phyloP scores from a whole-genome alignment of 2,329 filamentous ascomycete species.

The Metarhizium humberi region DNA sequence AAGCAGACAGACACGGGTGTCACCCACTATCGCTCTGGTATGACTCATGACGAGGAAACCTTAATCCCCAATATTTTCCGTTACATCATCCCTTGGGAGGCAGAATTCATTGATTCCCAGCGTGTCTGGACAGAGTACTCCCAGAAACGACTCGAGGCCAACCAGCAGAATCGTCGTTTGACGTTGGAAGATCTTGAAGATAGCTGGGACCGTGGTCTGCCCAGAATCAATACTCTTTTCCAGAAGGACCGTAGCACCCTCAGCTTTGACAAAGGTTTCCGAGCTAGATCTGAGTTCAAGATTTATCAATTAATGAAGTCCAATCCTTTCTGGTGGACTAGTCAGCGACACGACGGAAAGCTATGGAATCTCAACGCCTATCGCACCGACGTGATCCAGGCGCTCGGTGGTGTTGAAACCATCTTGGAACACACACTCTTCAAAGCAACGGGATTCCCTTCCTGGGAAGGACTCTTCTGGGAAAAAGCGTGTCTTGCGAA shows the following conservation, averaged over 20 bases:
- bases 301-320: constrained; percentile 98
- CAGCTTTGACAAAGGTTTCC: constrained; percentile 98
- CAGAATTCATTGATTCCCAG: constrained; percentile 97
- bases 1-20: constrained; percentile 97
- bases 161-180: constrained; percentile 90
- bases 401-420: constrained; percentile 90
- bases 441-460: constrained; percentile 93
- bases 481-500: constrained; percentile 43
- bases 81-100: constrained; percentile 98
- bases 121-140: constrained; percentile 99
- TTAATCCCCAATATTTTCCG: constrained; percentile 98
- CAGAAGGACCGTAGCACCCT: constrained; percentile 96
- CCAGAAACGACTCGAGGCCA: constrained; percentile 92
- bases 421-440: constrained; percentile 96
- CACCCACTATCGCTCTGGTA: constrained; percentile 92
- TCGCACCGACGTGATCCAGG: constrained; percentile 93
- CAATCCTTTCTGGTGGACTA: constrained; percentile 99
- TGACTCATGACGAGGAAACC: constrained; percentile 97
- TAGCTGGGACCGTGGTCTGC: constrained; percentile 95
- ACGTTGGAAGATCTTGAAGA: constrained; percentile 96
- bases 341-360: constrained; percentile 92
- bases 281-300: constrained; percentile 92
- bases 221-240: constrained; percentile 97
- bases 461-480: constrained; percentile 96
- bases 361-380: constrained; percentile 96